phyloP scores from a whole-genome alignment of 225 moss, liverwort and hornwort species.

The Rhytidiadelphus loreus region DNA sequence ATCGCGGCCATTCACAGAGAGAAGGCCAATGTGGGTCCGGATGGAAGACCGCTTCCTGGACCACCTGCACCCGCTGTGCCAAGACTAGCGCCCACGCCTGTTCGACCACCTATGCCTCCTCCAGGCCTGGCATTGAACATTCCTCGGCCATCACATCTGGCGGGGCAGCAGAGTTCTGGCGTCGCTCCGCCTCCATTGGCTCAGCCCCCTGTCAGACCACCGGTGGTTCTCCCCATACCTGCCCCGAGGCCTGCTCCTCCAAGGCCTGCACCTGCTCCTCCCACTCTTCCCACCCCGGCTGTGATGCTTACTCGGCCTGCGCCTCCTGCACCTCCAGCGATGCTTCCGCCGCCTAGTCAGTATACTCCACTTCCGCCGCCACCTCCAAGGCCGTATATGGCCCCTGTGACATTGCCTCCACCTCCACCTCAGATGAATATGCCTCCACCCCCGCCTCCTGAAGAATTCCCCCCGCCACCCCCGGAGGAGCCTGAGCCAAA shows the following conservation, averaged over 20 bases:
- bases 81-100: conserved; percentile 84
- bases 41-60: conserved; percentile 86
- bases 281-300: conserved; percentile 53
- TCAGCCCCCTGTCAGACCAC: conserved; percentile 57
- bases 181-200: conserved; percentile 19
- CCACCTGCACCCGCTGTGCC: conserved; percentile 91
- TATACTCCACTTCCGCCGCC: conserved; percentile 60
- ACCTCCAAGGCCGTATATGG: conserved; percentile 62
- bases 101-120: conserved; percentile 88
- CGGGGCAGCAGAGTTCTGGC: conserved; percentile 31
- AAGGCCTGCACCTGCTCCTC: conserved; percentile 49
- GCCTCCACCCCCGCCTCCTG: conserved; percentile 93
- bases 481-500: conserved; percentile 99
- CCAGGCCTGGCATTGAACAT: conserved; percentile 89
- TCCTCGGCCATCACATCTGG: conserved; percentile 65
- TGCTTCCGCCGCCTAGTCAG: conserved; percentile 42
- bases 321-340: conserved; percentile 55
- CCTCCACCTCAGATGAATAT: conserved; percentile 82
- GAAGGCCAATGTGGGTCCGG: conserved; percentile 68
- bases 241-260: conserved; percentile 48
- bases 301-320: conserved; percentile 55
- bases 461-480: conserved; percentile 91
- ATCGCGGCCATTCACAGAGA: conserved; percentile 86
- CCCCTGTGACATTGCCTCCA: conserved; percentile 53
- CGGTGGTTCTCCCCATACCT: conserved; percentile 60